Base-by-base conservation (phyloP, 2,329 filamentous ascomycete genomes). In the Aspergillus ochraceoroseus region DNA sequence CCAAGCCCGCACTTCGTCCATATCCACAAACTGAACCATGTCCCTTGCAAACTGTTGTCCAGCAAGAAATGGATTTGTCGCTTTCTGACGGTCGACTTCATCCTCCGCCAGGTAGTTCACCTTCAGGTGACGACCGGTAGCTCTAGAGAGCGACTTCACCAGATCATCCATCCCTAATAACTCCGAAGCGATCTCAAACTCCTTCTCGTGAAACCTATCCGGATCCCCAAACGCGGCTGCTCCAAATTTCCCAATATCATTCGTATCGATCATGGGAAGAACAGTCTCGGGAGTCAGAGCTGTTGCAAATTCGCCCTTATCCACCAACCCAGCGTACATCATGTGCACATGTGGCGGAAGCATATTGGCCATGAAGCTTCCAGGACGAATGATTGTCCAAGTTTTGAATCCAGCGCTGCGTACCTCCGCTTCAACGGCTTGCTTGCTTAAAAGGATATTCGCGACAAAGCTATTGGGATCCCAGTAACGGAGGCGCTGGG, bases 301-400 rank as follows among this genome's bases (percentile, higher is more conserved):
- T 1, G 63, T 66, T 0, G 54, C 55, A 45, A 68, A 70, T 14
- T 62, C 54, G 0, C 68, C 68, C 2, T 58, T 57, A 4, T 63
- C 58, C 1, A 58, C 51, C 5, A 75, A 55, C 0, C 62, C 66
- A 0, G 63, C 59, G 42, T 68, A 72, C 57, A 68, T 61, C 6
- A 67, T 59, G 7, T 35, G 37, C 1, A 67, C 64, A 7, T 67
- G 56, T 2, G 72, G 72, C 3, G 56, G 41, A 3, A 75, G 32
- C 44, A 70, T 71, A 49, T 78, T 77, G 13, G 65, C 62, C 67
- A 74, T 73, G 60, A 78, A 77, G 49, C 64, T 67, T 1, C 68
- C 70, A 0, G 72, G 71, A 2, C 72, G 70, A 2, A 78, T 52
- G 14, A 77, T 64, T 0, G 73, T 75, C 66, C 69, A 76, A 5